These are phyloP conservation scores for Meyerozyma carpophila DNA, from an alignment of 1,139 yeast species.

Conservation along the genomic window DNA sequence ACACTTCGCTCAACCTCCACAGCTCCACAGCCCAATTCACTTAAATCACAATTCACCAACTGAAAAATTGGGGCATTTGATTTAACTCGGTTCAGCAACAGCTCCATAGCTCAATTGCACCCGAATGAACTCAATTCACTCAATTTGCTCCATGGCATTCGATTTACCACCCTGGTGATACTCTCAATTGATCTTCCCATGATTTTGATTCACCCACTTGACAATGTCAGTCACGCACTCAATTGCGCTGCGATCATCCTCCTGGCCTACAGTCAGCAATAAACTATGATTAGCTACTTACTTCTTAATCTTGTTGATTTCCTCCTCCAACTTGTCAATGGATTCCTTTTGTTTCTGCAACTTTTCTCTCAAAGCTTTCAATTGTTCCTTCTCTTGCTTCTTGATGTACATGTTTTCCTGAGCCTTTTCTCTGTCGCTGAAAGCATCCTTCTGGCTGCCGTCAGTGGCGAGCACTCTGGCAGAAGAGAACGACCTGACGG, in stretches of 20 bases:
- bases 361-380: conserved; percentile 40
- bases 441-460: conserved; percentile 24
- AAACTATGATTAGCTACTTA: conserved; percentile 10
- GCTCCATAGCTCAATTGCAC: no score
- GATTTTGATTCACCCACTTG: no score
- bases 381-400: conserved; percentile 47
- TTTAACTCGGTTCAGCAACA: no score
- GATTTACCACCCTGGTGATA: no score
- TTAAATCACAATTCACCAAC: no score
- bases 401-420: conserved; percentile 40
- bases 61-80: no score
- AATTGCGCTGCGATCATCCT: not conserved
- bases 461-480: conserved; percentile 28
- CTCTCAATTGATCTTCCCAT: no score
- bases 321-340: conserved; percentile 37
- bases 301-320: conserved; percentile 34
- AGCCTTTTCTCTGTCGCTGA: conserved; percentile 42
- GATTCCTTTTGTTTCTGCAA: conserved; percentile 42
- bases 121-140: no score
- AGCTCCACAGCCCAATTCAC: no score
- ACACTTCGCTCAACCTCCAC: no score
- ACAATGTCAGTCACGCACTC: no score
- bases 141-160: no score
- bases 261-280: not conserved
- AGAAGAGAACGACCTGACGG: conserved; percentile 35